Evolutionary conservation across 2,329 filamentous ascomycete species (phyloP).

Genomic region (Monosporascus ibericus): DNA sequence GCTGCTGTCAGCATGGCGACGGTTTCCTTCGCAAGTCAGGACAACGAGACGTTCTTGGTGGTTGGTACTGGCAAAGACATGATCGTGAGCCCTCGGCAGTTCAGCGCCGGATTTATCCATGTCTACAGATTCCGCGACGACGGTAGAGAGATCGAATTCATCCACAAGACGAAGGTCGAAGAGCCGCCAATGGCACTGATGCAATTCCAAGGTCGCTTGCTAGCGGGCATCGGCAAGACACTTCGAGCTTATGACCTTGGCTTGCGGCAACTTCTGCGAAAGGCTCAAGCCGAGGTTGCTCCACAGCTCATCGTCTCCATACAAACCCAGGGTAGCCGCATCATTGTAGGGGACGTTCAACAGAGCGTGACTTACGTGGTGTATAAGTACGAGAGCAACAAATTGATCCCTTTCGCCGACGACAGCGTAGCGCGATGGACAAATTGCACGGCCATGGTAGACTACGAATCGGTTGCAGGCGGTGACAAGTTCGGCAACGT

Average conservation of each 20-base stretch:
- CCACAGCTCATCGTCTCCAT: constrained; percentile 82
- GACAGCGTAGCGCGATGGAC: constrained; percentile 88
- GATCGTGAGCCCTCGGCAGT: constrained; percentile 68
- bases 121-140: constrained; percentile 86
- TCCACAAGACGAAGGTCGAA: constrained; percentile 92
- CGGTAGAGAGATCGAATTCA: constrained; percentile 84
- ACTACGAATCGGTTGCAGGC: constrained; percentile 92
- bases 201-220: constrained; percentile 84
- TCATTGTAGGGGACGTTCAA: constrained; percentile 87
- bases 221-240: constrained; percentile 78
- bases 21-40: constrained; percentile 81
- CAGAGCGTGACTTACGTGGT: constrained; percentile 89
- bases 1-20: constrained; percentile 81
- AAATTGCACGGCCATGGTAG: constrained; percentile 85
- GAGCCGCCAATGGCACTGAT: constrained; percentile 84
- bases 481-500: constrained; percentile 98
- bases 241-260: constrained; percentile 89
- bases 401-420: constrained; percentile 87
- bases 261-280: constrained; percentile 85
- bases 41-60: constrained; percentile 84
- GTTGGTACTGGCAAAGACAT: constrained; percentile 94
- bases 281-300: constrained; percentile 74
- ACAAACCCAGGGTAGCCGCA: constrained; percentile 83
- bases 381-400: constrained; percentile 88
- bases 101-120: constrained; percentile 76